These are phyloP conservation scores for Sugiyamaella valdiviana DNA, from an alignment of 805 yeast species.

Conservation along the genomic window DNA sequence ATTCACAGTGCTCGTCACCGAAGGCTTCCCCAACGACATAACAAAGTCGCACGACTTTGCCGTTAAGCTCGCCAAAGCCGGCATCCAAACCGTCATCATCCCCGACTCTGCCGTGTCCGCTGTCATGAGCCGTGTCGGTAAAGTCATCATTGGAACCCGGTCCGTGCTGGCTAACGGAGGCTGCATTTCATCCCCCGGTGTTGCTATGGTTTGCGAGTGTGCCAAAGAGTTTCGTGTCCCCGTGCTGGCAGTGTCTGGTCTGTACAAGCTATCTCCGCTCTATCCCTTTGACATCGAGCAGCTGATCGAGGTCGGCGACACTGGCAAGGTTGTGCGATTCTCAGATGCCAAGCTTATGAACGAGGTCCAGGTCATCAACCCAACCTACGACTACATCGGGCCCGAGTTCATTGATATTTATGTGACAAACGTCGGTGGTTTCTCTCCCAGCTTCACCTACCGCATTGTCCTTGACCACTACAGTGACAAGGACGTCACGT, in stretches of 20 bases:
- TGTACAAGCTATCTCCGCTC: slow-evolving; percentile 85
- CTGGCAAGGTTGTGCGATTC: slow-evolving; percentile 80
- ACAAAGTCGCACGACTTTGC: slow-evolving; percentile 73
- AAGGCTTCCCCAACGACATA: slow-evolving; percentile 86
- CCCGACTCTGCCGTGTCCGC: slow-evolving; percentile 94
- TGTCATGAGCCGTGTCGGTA: slow-evolving; percentile 94
- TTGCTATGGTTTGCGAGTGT: slow-evolving; percentile 87
- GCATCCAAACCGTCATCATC: slow-evolving; percentile 81
- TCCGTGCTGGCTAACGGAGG: slow-evolving; percentile 97
- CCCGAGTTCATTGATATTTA: slow-evolving; percentile 93
- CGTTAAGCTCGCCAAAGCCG: slow-evolving; percentile 68
- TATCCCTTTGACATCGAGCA: slow-evolving; percentile 86
- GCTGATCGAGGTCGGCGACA: slow-evolving; percentile 84
- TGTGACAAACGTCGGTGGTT: slow-evolving; percentile 79
- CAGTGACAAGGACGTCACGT: slow-evolving; percentile 59
- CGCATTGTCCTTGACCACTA: slow-evolving; percentile 93
- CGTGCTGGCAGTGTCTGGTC: slow-evolving; percentile 89
- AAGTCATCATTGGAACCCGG: slow-evolving; percentile 86
- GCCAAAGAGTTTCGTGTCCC: slow-evolving; percentile 96
- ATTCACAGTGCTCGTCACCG: slow-evolving; percentile 84
- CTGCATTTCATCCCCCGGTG: slow-evolving; percentile 82
- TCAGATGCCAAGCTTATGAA: slow-evolving; percentile 64
- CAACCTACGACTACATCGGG: slow-evolving; percentile 81
- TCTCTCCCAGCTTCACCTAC: slow-evolving; percentile 92
- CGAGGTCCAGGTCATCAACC: slow-evolving; percentile 76